Base-by-base conservation (phyloP, 2,329 filamentous ascomycete species). In the Incumbomyces lentus region DNA sequence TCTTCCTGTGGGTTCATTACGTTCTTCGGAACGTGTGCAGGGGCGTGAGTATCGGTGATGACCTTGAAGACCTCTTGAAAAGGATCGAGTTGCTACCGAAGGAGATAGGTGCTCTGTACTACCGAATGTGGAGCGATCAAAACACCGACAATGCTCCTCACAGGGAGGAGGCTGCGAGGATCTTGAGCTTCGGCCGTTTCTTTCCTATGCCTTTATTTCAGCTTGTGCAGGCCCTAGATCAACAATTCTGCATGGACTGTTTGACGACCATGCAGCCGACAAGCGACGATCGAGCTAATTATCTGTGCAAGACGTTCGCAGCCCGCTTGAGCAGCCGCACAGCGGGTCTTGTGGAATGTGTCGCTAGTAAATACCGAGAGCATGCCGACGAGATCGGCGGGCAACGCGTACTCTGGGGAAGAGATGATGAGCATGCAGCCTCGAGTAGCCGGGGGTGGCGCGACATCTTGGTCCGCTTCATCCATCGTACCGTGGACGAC, bases 1-100 rank as follows among this genome's bases (percentile, higher is more conserved):
- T 51, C 6, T 51, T 51, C 29, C 29, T 51, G 12, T 51, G 49
- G 49, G 47, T 49, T 31, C 12, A 17, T 11, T 29, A 47, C 12
- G 47, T 40, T 7, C 35, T 48, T 11, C 14, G 41, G 12, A 31
- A 33, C 17, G 12, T 48, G 2, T 18, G 35, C 8, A 18, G 34
- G 12, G 48, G 48, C n/a, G 10, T 50, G 11, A 11, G 29, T 6
- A 40, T 39, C 22, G n/a, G 31, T 19, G 45, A 48, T 37, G 13
- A 29, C 14, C 13, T 14, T 13, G 12, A 38, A n/a, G 22, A 29
- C 12, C 18, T 49, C 12, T 13, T 11, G 12, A n/a, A 38, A 26
- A 22, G 44, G 8, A 2, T 49, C 3, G 12, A 46, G 10, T 5
- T 37, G 12, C 17, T 38, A 13, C 44, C 48, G 3, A 22, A 18